Conservation (phyloP, 768 basidiomycete species). For the Clitopilus hobsonii region DNA sequence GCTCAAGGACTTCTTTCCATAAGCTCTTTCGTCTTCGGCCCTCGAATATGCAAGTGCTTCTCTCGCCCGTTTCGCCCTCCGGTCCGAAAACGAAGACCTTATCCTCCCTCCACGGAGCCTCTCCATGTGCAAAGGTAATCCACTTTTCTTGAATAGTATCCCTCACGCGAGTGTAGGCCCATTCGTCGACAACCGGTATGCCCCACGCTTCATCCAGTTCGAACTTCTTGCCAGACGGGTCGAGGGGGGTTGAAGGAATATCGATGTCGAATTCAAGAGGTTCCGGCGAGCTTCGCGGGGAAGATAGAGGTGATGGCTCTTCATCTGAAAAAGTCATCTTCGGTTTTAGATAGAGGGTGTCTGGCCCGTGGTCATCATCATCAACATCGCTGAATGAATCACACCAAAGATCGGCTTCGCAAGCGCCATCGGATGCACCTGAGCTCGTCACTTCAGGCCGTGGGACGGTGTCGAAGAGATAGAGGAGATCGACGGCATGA, state of each 20-base stretch:
- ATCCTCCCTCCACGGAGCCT: conserved; percentile 65
- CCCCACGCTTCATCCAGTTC: conserved; percentile 42
- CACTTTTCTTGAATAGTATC: conserved; percentile 71
- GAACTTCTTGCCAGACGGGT: conserved; percentile 11
- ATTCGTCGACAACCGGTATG: conserved; percentile 57
- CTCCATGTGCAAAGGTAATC: conserved; percentile 72
- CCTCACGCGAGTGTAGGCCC: conserved; percentile 61
- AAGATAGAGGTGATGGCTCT: conserved; percentile 1
- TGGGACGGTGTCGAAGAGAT: conserved; percentile 74
- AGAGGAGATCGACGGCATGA: conserved; percentile 69
- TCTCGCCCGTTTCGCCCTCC: conserved; percentile 76
- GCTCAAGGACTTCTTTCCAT: conserved; percentile 66
- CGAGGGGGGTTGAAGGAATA: conserved; percentile 1
- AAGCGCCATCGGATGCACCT: conserved; percentile 12
- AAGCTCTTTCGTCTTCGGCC: conserved; percentile 52
- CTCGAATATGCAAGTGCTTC: conserved; percentile 59
- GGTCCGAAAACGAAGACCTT: conserved; percentile 79
- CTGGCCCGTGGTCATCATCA: conserved; percentile 26
- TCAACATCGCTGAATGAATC: conserved; percentile 27
- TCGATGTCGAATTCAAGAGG: conserved; percentile 10
- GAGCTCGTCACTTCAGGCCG: conserved; percentile 30
- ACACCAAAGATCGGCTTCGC: conserved; percentile 23
- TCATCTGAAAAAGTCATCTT: conserved; percentile 1
- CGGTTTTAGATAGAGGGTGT: conserved; percentile 18
- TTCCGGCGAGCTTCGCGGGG: background rate